phyloP scores from a whole-genome alignment of 2,329 filamentous ascomycete genomes.

The Endocalyx cinctus region DNA sequence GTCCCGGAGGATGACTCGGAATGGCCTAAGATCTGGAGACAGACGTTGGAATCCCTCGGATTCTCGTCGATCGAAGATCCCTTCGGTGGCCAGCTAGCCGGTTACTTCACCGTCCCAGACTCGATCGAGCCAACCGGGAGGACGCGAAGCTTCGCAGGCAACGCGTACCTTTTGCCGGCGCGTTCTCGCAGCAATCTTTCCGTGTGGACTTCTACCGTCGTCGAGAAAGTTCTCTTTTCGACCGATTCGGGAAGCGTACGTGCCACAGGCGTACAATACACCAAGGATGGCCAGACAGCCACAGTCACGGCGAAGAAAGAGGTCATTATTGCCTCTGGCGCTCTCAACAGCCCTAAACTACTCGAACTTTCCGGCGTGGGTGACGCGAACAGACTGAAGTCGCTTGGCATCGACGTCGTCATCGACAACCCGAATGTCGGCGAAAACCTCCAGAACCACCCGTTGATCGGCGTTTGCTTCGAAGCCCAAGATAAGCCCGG shows the following conservation, averaged over 20 bases:
- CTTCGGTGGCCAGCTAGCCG: not conserved
- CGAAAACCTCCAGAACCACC: slow-evolving; percentile 34
- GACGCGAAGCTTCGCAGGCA: not conserved
- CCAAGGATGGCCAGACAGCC: slow-evolving; percentile 6
- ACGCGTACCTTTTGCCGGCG: not conserved
- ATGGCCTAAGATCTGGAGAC: slow-evolving; percentile 1
- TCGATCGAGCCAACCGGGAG: not conserved
- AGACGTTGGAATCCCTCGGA: slow-evolving; percentile 1
- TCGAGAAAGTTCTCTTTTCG: slow-evolving; percentile 8
- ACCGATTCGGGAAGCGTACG: not conserved
- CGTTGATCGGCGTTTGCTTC: slow-evolving; percentile 15
- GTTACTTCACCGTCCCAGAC: not conserved
- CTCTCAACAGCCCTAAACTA: slow-evolving; percentile 37
- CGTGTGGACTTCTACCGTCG: slow-evolving; percentile 6
- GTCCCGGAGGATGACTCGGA: not conserved
- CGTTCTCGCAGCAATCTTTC: slow-evolving; percentile 5
- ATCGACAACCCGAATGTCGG: slow-evolving; percentile 33
- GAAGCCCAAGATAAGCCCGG: slow-evolving; percentile 14
- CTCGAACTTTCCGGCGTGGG: slow-evolving; percentile 41
- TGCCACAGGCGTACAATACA: slow-evolving; percentile 8
- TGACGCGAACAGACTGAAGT: slow-evolving; percentile 25
- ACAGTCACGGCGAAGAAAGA: slow-evolving; percentile 28
- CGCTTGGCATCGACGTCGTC: slow-evolving; percentile 25
- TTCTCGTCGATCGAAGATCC: not conserved
- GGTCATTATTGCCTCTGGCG: slow-evolving; percentile 38